A percentile compares a stretch with the other conserved stretches of the same genome.
Evolutionary conservation across 805 yeast species (phyloP).

Genomic region (Candida multigemmis): DNA sequence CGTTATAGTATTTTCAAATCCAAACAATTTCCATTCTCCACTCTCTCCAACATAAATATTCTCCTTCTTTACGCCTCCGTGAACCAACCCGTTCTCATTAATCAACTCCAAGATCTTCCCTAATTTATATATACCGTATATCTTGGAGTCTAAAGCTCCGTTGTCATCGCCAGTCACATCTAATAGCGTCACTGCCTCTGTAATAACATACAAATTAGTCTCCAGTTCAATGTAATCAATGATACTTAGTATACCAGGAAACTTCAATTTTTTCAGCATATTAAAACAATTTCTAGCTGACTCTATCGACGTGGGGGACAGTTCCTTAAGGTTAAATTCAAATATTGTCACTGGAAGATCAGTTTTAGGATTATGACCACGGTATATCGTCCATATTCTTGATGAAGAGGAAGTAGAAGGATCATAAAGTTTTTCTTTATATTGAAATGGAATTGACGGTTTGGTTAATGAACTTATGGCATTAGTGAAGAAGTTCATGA

Average conservation of each 20-base stretch:
- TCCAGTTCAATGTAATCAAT: slow-evolving; percentile 62
- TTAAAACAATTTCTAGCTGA: slow-evolving; percentile 28
- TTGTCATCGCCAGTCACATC: slow-evolving; percentile 20
- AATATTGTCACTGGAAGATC: slow-evolving; percentile 53
- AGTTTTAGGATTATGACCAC: slow-evolving; percentile 48
- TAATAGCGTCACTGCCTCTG: slow-evolving; percentile 60
- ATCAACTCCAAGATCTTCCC: slow-evolving; percentile 48
- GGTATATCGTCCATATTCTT: slow-evolving; percentile 54
- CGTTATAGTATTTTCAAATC: too few species aligned
- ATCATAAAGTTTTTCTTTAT: slow-evolving; percentile 35
- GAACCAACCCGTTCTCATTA: slow-evolving; percentile 51
- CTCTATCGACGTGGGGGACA: slow-evolving; percentile 13
- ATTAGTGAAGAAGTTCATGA: slow-evolving; percentile 63
- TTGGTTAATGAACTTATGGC: slow-evolving; percentile 53
- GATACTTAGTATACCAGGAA: slow-evolving; percentile 61
- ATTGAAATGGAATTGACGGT: slow-evolving; percentile 46
- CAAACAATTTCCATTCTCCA: slow-evolving; percentile 83
- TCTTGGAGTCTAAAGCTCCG: slow-evolving; percentile 21
- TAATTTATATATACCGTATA: slow-evolving; percentile 50
- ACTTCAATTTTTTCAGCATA: slow-evolving; percentile 45
- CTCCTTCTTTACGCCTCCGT: slow-evolving; percentile 50
- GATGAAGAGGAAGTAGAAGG: slow-evolving; percentile 8
- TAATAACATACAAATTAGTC: slow-evolving; percentile 44
- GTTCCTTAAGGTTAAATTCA: slow-evolving; percentile 44
- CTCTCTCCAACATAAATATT: slow-evolving; percentile 53